Evolutionary conservation across 495 filamentous ascomycete species (phyloP).

Genomic region (Aspergillus nanangensis): DNA sequence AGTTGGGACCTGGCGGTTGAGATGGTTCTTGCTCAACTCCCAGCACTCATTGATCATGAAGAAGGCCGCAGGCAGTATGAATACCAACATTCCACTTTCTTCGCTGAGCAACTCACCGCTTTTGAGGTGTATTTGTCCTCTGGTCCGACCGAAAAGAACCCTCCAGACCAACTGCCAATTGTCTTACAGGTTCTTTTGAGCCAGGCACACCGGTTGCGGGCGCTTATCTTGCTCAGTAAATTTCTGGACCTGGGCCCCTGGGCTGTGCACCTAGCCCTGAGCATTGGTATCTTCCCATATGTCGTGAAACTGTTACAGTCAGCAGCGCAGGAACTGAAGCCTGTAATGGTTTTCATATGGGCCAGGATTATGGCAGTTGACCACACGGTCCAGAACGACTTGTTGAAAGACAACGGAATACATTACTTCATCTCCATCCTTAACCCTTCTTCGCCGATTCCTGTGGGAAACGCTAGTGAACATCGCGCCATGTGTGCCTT

Average conservation of each 20-base stretch:
- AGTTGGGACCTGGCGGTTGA: constrained; percentile 98
- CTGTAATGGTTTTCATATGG: constrained; percentile 99
- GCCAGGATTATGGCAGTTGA: constrained; percentile 94
- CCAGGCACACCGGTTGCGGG: constrained; percentile 90
- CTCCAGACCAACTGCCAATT: constrained; percentile 91
- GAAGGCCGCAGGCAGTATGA: constrained; percentile 75
- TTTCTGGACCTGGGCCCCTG: constrained; percentile 95
- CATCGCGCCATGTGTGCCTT: constrained; percentile 99
- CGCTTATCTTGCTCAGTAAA: constrained; percentile 85
- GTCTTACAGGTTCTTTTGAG: constrained; percentile 94
- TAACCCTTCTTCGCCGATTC: constrained; percentile 74
- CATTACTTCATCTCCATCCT: constrained; percentile 93
- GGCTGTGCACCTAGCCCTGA: constrained; percentile 93
- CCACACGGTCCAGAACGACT: constrained; percentile 81
- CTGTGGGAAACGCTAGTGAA: constrained; percentile 78
- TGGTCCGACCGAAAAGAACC: constrained; percentile 76
- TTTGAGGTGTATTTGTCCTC: constrained; percentile 96
- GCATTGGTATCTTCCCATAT: constrained; percentile 98
- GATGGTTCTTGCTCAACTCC: constrained; percentile 88
- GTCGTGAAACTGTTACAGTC: constrained; percentile 95
- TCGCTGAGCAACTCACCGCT: constrained; percentile 93
- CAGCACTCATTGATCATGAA: constrained; percentile 69
- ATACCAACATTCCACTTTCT: constrained; percentile 93
- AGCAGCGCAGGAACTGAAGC: constrained; percentile 88
- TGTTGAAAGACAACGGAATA: constrained; percentile 95